Evolutionary conservation across 371 early-diverging fungal genomes (phyloP), one percentile per base, ranked within the genome.

Genomic region (Mortierella sp.): DNA sequence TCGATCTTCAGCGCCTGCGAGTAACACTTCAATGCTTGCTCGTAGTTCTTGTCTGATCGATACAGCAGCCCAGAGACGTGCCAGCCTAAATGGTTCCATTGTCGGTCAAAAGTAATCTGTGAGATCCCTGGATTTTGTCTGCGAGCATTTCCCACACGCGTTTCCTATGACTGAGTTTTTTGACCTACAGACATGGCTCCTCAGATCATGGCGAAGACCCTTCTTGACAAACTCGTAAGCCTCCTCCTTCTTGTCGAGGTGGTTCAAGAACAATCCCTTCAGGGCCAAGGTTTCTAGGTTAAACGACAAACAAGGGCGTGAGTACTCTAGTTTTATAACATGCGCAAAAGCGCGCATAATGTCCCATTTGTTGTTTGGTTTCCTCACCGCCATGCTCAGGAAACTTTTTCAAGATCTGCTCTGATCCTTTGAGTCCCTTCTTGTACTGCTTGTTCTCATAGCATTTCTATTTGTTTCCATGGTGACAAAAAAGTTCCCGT

Each of bases 371-470:
- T 24, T 9, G n/a, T 6, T 14, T 4, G 28, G 27, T 30, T 6
- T 1, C 31, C 67, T 47, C 86, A 94, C 94, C 94, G 63, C 97
- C 97, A 84, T 99, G 97, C 32, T 95, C 92, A 42, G 99, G 96
- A 56, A 85, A 88, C 84, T 94, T 97, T 81, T 92, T 94, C 53
- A 99, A 82, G 69, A 99, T 95, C 78, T 91, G 88, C 32, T 99
- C 98, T 19, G 93, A 87, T 9, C 88, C 79, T 81, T 97, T 97
- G 17, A 97, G 80, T 9, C 97, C 99, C 72, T 94, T 95, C 80
- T 97, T 97, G 85, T 97, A 97, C 79, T 97, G 95, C 81, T 93
- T 94, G 70, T 84, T 83, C 79, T 99, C 99, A 79, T 94, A 97
- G 65, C 90, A 87, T 90, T 92, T 95, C 96, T 96, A 56, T 23